A percentile compares a stretch with the other conserved stretches of the same genome.
Conservation (phyloP, 2,329 filamentous ascomycete species). For the Nemania sp. region DNA sequence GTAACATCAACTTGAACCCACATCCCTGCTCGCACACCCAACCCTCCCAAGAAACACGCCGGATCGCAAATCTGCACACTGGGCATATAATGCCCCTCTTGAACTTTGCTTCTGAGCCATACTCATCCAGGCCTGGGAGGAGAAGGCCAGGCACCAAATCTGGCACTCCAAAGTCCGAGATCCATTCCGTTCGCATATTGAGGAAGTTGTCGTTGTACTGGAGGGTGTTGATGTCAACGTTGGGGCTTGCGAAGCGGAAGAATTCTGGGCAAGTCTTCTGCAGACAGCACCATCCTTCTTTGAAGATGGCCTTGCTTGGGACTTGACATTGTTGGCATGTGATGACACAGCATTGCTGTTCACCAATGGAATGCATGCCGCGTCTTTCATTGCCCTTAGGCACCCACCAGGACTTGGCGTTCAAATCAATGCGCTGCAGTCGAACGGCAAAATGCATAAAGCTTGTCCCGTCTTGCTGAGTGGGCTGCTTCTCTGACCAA, state of each 20-base stretch:
- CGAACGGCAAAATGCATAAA: constrained; percentile 57
- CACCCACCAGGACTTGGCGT: constrained; percentile 63
- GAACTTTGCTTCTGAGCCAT: constrained; percentile 55
- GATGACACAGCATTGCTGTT: constrained; percentile 31
- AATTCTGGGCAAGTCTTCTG: constrained; percentile 52
- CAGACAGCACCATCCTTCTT: constrained; percentile 40
- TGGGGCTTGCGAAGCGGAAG: constrained; percentile 44
- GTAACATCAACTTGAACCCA: constrained; percentile 44
- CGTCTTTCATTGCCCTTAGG: constrained; percentile 40
- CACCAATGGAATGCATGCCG: constrained; percentile 39
- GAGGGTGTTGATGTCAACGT: constrained; percentile 41
- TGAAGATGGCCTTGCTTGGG: constrained; percentile 46
- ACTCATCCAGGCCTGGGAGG: constrained; percentile 26
- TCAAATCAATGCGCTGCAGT: constrained; percentile 65
- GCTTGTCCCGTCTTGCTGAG: constrained; percentile 40
- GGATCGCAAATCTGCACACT: constrained; percentile 63
- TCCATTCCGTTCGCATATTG: constrained; percentile 53
- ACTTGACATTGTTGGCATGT: constrained; percentile 49
- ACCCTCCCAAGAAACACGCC: constrained; percentile 62
- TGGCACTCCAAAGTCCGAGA: constrained; percentile 42
- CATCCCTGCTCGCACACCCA: constrained; percentile 66
- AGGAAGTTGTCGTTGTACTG: constrained; percentile 63
- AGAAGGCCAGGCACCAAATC: constrained; percentile 40
- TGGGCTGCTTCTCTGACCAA: constrained; percentile 63
- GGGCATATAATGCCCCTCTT: constrained; percentile 71